Conservation (phyloP, 371 early-diverging fungal species). For the Dichotomocladium elegans region DNA sequence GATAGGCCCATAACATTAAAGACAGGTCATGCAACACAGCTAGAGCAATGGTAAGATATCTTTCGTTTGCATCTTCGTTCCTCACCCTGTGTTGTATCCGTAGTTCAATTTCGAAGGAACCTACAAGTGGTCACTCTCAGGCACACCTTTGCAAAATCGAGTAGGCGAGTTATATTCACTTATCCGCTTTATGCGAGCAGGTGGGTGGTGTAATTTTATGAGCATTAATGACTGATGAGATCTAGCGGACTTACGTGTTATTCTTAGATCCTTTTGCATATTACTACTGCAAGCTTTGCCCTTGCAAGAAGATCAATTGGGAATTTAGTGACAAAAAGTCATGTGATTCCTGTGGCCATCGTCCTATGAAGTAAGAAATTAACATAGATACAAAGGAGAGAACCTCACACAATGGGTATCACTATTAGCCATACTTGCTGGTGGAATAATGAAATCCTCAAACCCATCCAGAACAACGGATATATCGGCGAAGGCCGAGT, state of each 20-base stretch:
- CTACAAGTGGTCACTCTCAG: constrained; percentile 88
- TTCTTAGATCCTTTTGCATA: constrained; percentile 66
- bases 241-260: too few species aligned
- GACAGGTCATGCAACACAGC: constrained; percentile 91
- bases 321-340: constrained; percentile 56
- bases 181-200: constrained; percentile 78
- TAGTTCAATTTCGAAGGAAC: constrained; percentile 73
- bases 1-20: constrained; percentile 91
- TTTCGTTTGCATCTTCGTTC: background rate
- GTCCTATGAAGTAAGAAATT: constrained; percentile 64
- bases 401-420: too few species aligned
- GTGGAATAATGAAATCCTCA: constrained; percentile 95
- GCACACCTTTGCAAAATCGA: constrained; percentile 98
- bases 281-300: constrained; percentile 88
- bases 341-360: constrained; percentile 80
- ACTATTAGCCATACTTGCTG: constrained; percentile 76
- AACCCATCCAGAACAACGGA: constrained; percentile 86
- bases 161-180: constrained; percentile 96
- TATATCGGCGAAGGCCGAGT: constrained; percentile 61
- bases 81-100: background rate
- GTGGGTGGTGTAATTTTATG: constrained; percentile 19
- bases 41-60: constrained; percentile 61
- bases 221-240: too few species aligned
- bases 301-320: constrained; percentile 83
- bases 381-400: too few species aligned